These are phyloP conservation scores for Salvia miltiorrhiza DNA, from an alignment of 257 asterid genomes.

Conservation along the genomic window DNA sequence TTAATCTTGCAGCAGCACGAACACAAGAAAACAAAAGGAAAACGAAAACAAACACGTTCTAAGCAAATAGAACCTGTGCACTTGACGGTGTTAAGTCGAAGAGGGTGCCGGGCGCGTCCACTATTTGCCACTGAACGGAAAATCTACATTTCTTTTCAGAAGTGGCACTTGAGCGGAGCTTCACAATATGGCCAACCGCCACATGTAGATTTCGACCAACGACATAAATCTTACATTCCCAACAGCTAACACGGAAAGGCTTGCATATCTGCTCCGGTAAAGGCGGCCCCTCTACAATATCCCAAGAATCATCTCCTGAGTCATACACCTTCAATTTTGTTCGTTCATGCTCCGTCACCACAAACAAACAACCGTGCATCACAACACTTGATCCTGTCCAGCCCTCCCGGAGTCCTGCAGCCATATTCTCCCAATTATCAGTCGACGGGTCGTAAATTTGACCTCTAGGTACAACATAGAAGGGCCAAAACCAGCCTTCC, in stretches of 20 bases:
- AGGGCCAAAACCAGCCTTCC: slow-evolving; percentile 99
- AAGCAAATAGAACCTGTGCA: slow-evolving; percentile 90
- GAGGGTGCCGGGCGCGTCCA: slow-evolving; percentile 71
- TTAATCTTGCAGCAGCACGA: slow-evolving; percentile 16
- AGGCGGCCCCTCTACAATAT: slow-evolving; percentile 71
- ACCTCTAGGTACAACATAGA: slow-evolving; percentile 84
- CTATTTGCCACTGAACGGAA: slow-evolving; percentile 63
- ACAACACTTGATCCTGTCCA: slow-evolving; percentile 99
- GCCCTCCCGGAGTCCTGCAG: slow-evolving; percentile 86
- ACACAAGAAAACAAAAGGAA: not conserved
- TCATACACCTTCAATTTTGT: slow-evolving; percentile 91
- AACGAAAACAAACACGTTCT: slow-evolving; percentile 21
- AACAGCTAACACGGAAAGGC: slow-evolving; percentile 72
- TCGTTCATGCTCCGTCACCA: slow-evolving; percentile 91
- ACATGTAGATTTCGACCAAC: slow-evolving; percentile 89
- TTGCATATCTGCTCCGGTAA: slow-evolving; percentile 88
- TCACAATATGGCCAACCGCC: slow-evolving; percentile 68
- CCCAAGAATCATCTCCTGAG: slow-evolving; percentile 69
- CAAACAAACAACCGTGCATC: slow-evolving; percentile 61
- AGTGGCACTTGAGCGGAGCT: not conserved
- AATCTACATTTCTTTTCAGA: slow-evolving; percentile 38
- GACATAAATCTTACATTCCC: slow-evolving; percentile 61
- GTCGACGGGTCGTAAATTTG: slow-evolving; percentile 78
- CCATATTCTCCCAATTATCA: slow-evolving; percentile 82
- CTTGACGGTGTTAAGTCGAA: slow-evolving; percentile 74